Conservation (phyloP, 2,329 filamentous ascomycete species). For the Emergomyces pasteurianus region DNA sequence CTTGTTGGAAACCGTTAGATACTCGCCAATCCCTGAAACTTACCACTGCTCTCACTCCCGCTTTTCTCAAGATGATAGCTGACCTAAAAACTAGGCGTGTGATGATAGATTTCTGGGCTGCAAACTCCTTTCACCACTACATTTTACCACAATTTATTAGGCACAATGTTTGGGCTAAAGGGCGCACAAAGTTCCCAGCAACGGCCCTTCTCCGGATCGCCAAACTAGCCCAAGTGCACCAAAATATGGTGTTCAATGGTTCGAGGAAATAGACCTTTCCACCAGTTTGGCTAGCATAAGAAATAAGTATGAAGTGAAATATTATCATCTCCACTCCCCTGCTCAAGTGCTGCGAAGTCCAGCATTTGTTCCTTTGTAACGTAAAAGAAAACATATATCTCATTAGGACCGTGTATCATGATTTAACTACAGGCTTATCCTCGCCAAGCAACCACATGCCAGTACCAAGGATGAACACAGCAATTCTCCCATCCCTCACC, state of each 20-base stretch:
- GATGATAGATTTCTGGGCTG: no score
- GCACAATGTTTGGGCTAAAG: neutral
- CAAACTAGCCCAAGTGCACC: neutral
- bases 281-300: neutral
- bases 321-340: neutral
- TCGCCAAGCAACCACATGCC: slow-evolving; percentile 29
- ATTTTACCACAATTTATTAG: no score
- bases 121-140: no score
- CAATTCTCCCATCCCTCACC: slow-evolving; percentile 32
- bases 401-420: slow-evolving; percentile 1
- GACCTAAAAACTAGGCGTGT: no score
- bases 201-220: neutral
- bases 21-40: neutral
- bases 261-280: neutral
- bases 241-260: neutral
- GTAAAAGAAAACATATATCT: neutral
- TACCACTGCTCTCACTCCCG: no score
- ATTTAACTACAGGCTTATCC: slow-evolving; percentile 14
- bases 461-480: slow-evolving; percentile 34
- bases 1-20: no score
- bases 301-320: neutral
- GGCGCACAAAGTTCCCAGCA: no score
- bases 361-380: neutral
- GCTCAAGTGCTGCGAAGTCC: neutral
- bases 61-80: no score